phyloP scores from a whole-genome alignment of 1,139 yeast genomes.

The Hyphopichia buzzinii region DNA sequence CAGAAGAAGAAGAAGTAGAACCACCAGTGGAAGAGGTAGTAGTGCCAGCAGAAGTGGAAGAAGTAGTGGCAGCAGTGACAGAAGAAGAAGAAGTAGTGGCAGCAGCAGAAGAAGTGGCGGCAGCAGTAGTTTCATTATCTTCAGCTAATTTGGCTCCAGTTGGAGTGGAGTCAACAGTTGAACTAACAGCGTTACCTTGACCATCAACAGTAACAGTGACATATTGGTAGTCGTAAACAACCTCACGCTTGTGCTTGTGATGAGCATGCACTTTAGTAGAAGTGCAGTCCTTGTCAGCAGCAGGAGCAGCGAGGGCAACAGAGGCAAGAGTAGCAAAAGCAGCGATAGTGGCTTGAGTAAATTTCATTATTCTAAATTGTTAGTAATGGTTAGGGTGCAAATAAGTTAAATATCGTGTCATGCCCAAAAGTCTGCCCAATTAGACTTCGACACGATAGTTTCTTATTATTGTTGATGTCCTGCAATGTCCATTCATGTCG shows the following conservation, averaged over 20 bases:
- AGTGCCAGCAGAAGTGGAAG: slow-evolving; percentile 24
- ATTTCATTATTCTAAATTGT: slow-evolving; percentile 26
- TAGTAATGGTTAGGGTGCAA: too few relatives aligned
- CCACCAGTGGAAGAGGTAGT: slow-evolving; percentile 9
- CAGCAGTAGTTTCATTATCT: slow-evolving; percentile 8
- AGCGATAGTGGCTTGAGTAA: slow-evolving; percentile 26
- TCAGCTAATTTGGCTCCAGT: too few relatives aligned
- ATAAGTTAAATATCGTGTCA: too few relatives aligned
- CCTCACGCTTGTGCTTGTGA: slow-evolving; percentile 44
- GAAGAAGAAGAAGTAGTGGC: slow-evolving; percentile 6
- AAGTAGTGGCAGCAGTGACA: slow-evolving; percentile 16
- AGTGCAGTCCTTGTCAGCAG: slow-evolving; percentile 38
- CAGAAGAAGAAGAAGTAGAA: slow-evolving; percentile 13
- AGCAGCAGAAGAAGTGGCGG: slow-evolving; percentile 12
- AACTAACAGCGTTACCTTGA: slow-evolving; percentile 25
- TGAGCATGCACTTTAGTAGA: slow-evolving; percentile 38
- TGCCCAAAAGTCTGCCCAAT: too few relatives aligned
- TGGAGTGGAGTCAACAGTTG: slow-evolving; percentile 12
- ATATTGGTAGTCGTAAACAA: slow-evolving; percentile 38
- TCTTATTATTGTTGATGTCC: too few relatives aligned
- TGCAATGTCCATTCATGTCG: too few relatives aligned
- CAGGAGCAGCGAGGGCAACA: slow-evolving; percentile 46
- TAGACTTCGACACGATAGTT: too few relatives aligned
- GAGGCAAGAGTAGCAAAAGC: slow-evolving; percentile 42
- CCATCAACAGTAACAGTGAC: slow-evolving; percentile 45